Evolutionary conservation across 106 monocot species (phyloP).

Genomic region (Alisma plantagoaquatica): DNA sequence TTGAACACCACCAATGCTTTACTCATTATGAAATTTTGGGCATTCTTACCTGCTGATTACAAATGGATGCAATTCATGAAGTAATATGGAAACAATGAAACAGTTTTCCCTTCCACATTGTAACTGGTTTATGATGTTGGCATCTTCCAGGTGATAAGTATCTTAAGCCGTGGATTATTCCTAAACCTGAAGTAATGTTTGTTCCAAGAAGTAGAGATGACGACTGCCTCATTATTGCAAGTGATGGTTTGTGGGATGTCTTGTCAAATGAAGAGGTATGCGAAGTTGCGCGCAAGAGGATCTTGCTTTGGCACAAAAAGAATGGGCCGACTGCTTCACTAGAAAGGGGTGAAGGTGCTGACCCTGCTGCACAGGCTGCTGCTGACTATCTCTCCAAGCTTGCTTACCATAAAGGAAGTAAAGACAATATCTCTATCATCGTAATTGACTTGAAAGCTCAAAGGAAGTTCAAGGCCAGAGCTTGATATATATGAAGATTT

Average conservation of each 20-base stretch:
- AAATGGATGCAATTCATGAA: no score
- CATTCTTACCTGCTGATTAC: no score
- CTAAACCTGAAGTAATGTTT: conserved; percentile 42
- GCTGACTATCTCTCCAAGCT: conserved; percentile 40
- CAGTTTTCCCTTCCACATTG: no score
- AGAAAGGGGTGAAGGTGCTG: conserved; percentile 9
- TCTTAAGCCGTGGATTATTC: conserved; percentile 61
- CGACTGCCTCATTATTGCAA: conserved; percentile 52
- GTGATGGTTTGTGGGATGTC: conserved; percentile 60
- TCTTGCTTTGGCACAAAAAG: conserved; percentile 46
- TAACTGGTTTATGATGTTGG: no score
- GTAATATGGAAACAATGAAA: no score
- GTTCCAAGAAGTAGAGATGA: conserved; percentile 39
- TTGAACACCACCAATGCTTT: no score
- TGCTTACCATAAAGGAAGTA: conserved; percentile 53
- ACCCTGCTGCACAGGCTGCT: conserved; percentile 47
- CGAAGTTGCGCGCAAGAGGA: conserved; percentile 31
- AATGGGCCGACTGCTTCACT: conserved; percentile 4
- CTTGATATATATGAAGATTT: no score
- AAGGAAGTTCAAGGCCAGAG: conserved; percentile 35
- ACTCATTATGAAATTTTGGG: no score
- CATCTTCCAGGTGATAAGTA: conserved; percentile 43
- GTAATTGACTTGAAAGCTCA: conserved; percentile 48
- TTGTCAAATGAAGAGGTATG: conserved; percentile 57
- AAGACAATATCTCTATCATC: conserved; percentile 55